Evolutionary conservation across 140 eudicot genomes (phyloP).

Genomic region (Erigeron philadelphicus): DNA sequence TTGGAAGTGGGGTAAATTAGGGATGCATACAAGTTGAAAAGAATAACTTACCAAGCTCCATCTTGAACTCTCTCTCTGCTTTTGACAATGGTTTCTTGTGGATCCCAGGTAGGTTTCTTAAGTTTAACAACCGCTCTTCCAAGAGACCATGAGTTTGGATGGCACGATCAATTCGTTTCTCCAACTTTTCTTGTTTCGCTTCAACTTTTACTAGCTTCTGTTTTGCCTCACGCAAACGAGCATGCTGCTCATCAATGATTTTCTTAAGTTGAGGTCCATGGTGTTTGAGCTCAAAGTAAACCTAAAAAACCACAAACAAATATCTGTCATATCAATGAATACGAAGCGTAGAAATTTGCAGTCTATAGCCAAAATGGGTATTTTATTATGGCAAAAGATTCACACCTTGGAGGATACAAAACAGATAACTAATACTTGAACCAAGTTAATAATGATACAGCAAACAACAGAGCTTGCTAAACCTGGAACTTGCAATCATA

Average conservation of each 20-base stretch:
- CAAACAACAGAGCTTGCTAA: neutral
- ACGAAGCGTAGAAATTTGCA: slow-evolving; percentile 1
- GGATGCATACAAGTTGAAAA: neutral
- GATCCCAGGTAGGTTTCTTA: slow-evolving; percentile 61
- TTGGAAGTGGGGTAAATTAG: neutral
- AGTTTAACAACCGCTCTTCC: slow-evolving; percentile 49
- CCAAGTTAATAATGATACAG: neutral
- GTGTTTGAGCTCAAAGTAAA: slow-evolving; percentile 85
- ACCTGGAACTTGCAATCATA: no score
- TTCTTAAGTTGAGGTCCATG: slow-evolving; percentile 84
- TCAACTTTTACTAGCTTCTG: slow-evolving; percentile 65
- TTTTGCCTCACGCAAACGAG: slow-evolving; percentile 60
- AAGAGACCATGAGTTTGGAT: slow-evolving; percentile 40
- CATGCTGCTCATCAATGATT: slow-evolving; percentile 58
- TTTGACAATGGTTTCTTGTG: slow-evolving; percentile 80
- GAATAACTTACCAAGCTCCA: slow-evolving; percentile 63
- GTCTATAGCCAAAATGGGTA: neutral
- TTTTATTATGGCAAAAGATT: slow-evolving; percentile 15
- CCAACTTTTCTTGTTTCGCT: slow-evolving; percentile 58
- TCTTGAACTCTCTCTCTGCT: slow-evolving; percentile 89
- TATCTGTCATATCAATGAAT: neutral
- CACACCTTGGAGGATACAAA: neutral
- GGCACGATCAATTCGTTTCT: slow-evolving; percentile 48
- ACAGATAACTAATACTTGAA: slow-evolving; percentile 14
- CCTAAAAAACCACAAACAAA: slow-evolving; percentile 44